phyloP scores from a whole-genome alignment of 2,329 filamentous ascomycete species.

The Hypoxylon sp. region DNA sequence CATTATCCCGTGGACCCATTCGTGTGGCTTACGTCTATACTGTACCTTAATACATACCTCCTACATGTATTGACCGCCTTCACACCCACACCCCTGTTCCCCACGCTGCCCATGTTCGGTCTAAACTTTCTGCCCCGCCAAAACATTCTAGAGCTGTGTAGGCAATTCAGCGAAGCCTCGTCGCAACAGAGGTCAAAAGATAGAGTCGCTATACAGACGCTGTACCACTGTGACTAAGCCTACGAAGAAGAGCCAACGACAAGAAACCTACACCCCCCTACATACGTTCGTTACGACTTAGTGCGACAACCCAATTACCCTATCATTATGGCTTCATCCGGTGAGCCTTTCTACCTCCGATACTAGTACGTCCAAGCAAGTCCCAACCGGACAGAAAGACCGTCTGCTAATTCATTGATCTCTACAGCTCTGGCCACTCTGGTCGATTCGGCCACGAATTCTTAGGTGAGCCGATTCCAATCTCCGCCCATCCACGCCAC shows the following conservation, averaged over 20 bases:
- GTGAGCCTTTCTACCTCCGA: slow-evolving; percentile 92
- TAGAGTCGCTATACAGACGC: neutral
- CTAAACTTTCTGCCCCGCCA: slow-evolving; percentile 35
- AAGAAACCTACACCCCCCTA: slow-evolving; percentile 2
- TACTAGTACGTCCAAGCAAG: slow-evolving; percentile 84
- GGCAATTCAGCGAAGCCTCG: slow-evolving; percentile 30
- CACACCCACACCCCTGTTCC: slow-evolving; percentile 31
- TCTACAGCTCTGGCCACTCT: slow-evolving; percentile 89
- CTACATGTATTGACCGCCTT: slow-evolving; percentile 22
- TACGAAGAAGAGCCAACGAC: neutral
- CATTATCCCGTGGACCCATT: neutral
- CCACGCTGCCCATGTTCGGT: slow-evolving; percentile 21
- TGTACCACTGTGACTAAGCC: slow-evolving; percentile 4
- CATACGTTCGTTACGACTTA: neutral
- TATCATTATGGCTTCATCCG: slow-evolving; percentile 64
- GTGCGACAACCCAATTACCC: slow-evolving; percentile 5
- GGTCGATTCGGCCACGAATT: slow-evolving; percentile 99
- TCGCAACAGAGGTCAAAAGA: slow-evolving; percentile 30
- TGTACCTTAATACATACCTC: neutral
- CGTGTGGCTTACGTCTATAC: slow-evolving; percentile 15
- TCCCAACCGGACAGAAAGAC: neutral
- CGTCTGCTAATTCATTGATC: slow-evolving; percentile 23
- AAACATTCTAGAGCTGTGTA: slow-evolving; percentile 39
- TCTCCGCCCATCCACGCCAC: neutral
- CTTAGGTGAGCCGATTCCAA: slow-evolving; percentile 73